Base-by-base conservation (phyloP, 2,329 filamentous ascomycete genomes). In the Fusarium scirpi region DNA sequence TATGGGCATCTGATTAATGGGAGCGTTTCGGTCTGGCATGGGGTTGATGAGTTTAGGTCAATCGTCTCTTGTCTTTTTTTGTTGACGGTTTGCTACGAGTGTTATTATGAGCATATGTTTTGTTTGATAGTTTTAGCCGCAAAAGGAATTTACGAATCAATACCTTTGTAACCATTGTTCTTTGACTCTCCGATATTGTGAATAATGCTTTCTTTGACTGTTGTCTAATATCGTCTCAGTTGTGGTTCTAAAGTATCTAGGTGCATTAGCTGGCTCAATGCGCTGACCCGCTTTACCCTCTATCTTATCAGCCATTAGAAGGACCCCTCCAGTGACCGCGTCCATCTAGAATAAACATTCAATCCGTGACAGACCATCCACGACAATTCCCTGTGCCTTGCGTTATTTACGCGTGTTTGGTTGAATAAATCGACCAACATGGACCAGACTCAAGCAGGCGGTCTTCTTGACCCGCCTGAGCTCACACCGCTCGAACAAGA, bases 401-500 rank as follows among this genome's bases (percentile, higher is more conserved):
- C 45, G 16, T 20, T 18, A 13, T 27, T 16, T n/a, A n/a, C n/a
- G 12, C 27, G 18, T 12, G 18, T 25, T 43, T 43, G 40, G 13
- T 32, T 40, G 18, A 25, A 18, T 6, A 3, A 3, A 25, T 25
- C 18, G 25, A 32, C 11, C 32, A 41, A 11, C 22, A 76, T 76
- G 74, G 74, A 76, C 10, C 72, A 74, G 55, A 52, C 58, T 15
- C 60, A 73, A 40, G 58, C 62, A 7, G 71, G 54, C 13, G 67
- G 69, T 30, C 73, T 82, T 11, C 77, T 83, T 43, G 80, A 82
- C 5, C 81, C 82, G 32, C 85, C 86, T 24, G 89, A 91, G 75
- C 84, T 97, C 67, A 87, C 91, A 1, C 91, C 94, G 7, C 87
- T 97, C 10, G 94, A 99, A 83, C 94, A 97, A 80, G 94, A 98